A percentile compares a stretch with the other conserved stretches of the same genome.
Evolutionary conservation across 495 filamentous ascomycete species (phyloP).

Genomic region (Penicillium lividum): DNA sequence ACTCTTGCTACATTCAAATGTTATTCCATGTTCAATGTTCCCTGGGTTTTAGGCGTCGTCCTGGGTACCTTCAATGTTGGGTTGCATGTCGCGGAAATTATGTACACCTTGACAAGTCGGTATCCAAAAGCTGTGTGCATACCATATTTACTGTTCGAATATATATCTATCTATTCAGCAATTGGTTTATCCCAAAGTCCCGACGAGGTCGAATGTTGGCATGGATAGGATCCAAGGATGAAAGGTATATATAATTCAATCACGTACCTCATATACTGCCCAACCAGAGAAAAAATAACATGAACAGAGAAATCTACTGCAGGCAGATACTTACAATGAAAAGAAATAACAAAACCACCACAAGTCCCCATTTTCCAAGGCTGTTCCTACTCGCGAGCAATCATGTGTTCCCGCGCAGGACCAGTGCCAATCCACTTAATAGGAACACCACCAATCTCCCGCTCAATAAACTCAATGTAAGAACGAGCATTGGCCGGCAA

Average conservation of each 20-base stretch:
- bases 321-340: constrained; percentile 16
- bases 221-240: neutral
- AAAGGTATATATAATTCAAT: constrained; percentile 5
- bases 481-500: constrained; percentile 72
- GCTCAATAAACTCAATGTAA: constrained; percentile 79
- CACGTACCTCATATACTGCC: constrained; percentile 4
- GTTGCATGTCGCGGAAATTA: too few relatives aligned
- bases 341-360: neutral
- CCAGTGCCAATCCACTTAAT: constrained; percentile 81
- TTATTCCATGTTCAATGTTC: too few relatives aligned
- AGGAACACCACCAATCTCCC: constrained; percentile 64
- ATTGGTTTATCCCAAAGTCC: too few relatives aligned
- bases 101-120: too few relatives aligned
- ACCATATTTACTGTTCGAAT: too few relatives aligned
- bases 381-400: constrained; percentile 46
- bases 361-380: neutral
- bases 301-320: constrained; percentile 10
- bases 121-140: too few relatives aligned
- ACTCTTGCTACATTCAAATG: too few relatives aligned
- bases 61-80: too few relatives aligned
- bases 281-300: constrained; percentile 6
- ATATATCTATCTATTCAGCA: too few relatives aligned
- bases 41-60: too few relatives aligned
- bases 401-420: constrained; percentile 68
- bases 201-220: too few relatives aligned